These are phyloP conservation scores for Raffaelea ambrosiae DNA, from an alignment of 2,329 filamentous ascomycete genomes.

Conservation along the genomic window DNA sequence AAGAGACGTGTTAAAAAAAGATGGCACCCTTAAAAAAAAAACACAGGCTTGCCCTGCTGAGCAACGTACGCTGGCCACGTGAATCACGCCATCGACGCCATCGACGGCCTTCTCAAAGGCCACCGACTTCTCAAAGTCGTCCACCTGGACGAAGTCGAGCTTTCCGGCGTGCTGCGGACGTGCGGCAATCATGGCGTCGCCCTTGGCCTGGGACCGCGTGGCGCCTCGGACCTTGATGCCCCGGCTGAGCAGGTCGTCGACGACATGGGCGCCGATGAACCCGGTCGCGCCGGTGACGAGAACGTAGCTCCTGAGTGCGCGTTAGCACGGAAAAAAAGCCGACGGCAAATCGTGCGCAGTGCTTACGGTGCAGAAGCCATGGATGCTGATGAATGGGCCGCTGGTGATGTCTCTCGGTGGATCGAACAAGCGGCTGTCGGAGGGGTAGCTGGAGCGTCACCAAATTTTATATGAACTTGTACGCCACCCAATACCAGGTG, in stretches of 20 bases:
- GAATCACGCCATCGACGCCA: conserved; percentile 21
- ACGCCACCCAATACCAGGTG: too few relatives aligned
- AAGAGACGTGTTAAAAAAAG: neutral
- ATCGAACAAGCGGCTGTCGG: too few relatives aligned
- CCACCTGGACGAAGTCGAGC: conserved; percentile 31
- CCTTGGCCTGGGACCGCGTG: conserved; percentile 10
- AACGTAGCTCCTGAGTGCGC: conserved; percentile 20
- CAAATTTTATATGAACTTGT: too few relatives aligned
- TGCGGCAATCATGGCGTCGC: conserved; percentile 18
- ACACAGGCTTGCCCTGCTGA: neutral
- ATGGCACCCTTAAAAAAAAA: too few relatives aligned
- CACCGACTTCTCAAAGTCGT: conserved; percentile 27
- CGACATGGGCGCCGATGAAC: conserved; percentile 25
- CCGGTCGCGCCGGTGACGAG: conserved; percentile 17
- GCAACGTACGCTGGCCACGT: conserved; percentile 17
- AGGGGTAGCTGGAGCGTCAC: too few relatives aligned
- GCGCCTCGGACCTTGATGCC: conserved; percentile 22
- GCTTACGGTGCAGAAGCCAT: too few relatives aligned
- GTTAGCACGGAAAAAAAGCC: conserved; percentile 3
- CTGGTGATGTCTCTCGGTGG: too few relatives aligned
- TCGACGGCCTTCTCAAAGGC: conserved; percentile 22
- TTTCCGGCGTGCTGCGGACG: conserved; percentile 19
- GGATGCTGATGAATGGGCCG: too few relatives aligned
- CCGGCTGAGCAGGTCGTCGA: conserved; percentile 20
- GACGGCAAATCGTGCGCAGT: too few relatives aligned